phyloP scores from a whole-genome alignment of 2,329 filamentous ascomycete genomes.

The Aspergillus latus region DNA sequence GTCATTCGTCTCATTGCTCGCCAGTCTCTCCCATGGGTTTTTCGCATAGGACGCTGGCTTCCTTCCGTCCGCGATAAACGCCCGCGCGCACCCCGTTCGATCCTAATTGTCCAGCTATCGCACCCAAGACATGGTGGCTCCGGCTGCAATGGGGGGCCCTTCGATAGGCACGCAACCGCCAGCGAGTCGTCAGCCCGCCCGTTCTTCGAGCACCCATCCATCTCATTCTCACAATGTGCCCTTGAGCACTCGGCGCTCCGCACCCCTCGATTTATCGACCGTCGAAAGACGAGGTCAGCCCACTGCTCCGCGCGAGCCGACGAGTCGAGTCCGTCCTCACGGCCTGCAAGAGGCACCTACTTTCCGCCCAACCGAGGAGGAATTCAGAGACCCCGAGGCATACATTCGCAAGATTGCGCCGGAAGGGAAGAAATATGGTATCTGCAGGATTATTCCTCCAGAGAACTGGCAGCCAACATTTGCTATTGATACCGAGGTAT shows the following conservation, averaged over 20 bases:
- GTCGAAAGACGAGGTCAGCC: slow-evolving; percentile 89
- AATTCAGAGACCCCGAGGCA: slow-evolving; percentile 90
- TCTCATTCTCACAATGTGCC: slow-evolving; percentile 54
- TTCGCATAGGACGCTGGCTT: slow-evolving; percentile 32
- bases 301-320: slow-evolving; percentile 70
- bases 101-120: slow-evolving; percentile 15
- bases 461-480: slow-evolving; percentile 93
- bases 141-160: slow-evolving; percentile 43
- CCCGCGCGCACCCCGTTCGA: slow-evolving; percentile 24
- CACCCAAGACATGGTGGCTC: slow-evolving; percentile 45
- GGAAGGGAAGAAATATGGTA: slow-evolving; percentile 82
- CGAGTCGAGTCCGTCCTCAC: slow-evolving; percentile 77
- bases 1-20: slow-evolving; percentile 22
- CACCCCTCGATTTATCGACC: slow-evolving; percentile 77
- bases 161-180: slow-evolving; percentile 35
- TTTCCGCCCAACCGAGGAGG: slow-evolving; percentile 84
- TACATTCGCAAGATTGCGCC: slow-evolving; percentile 91
- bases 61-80: slow-evolving; percentile 30
- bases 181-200: slow-evolving; percentile 36
- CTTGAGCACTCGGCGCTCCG: slow-evolving; percentile 63
- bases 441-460: slow-evolving; percentile 94
- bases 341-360: slow-evolving; percentile 86
- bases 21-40: slow-evolving; percentile 34
- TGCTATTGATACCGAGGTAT: slow-evolving; percentile 93
- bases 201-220: slow-evolving; percentile 44